Evolutionary conservation across 1,284 basidiomycete species (phyloP), one percentile per base, ranked within the genome.

Genomic region (Coniophora puteana): DNA sequence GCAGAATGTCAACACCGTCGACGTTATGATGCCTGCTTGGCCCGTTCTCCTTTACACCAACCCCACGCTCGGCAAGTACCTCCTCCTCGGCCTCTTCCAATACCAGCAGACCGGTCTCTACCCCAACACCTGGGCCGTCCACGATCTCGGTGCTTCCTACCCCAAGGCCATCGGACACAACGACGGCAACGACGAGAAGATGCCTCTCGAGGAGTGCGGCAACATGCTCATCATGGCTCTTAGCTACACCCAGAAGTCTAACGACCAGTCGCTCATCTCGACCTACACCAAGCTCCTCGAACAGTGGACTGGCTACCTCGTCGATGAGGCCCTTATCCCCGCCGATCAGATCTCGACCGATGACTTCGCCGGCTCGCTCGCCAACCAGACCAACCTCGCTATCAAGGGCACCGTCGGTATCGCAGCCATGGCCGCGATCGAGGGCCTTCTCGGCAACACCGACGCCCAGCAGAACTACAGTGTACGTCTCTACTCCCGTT

Each of bases 381-480:
- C 79, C 25, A 87, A 89, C 57, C 83, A 88, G 59, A 88, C 85
- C 10, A 85, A 89, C 53, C 71, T 87, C 18, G 85, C 85, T 1
- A 83, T 88, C 64, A 88, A 89, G 52, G 85, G 83, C 8, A 84
- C 86, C 46, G 62, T 83, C 38, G 83, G 82, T 21, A 86, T 88
- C 58, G 76, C 72, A 49, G 82, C 73, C 10, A 85, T 86, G 81
- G 65, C 75, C 1, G 63, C 75, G 43, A 79, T 86, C 31, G 71
- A 71, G 1, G 51, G 58, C 2, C 50, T 78, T 16, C 55, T 80
- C 7, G 82, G 80, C 1, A 64, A 83, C 45, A 61, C 53, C 1
- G 61, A 58, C 7, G 67, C 63, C 46, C 69, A 68, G 28, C 54
- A 62, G 10, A 81, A 83, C 53, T 86, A 83, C 52, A 80, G 72